These are phyloP conservation scores for Peniophora sp. DNA, from an alignment of 1,284 basidiomycete genomes.

Conservation along the genomic window DNA sequence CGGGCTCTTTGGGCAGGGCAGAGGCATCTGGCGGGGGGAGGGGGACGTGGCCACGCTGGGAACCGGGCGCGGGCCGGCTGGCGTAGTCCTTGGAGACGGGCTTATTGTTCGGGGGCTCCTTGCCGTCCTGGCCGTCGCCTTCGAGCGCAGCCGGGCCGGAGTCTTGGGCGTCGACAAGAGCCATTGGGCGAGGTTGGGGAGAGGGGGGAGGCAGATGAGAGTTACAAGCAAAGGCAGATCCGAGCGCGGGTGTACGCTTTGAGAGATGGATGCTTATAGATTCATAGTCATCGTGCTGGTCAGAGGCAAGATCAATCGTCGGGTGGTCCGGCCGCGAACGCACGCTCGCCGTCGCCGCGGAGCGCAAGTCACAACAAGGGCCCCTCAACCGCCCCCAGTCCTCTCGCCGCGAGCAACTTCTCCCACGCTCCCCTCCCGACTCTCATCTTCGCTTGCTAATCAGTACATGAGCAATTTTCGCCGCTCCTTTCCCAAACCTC, in stretches of 20 bases:
- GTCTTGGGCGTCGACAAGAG: slow-evolving; percentile 35
- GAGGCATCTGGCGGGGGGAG: slow-evolving; percentile 48
- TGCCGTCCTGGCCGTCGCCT: slow-evolving; percentile 46
- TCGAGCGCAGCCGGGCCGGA: slow-evolving; percentile 38
- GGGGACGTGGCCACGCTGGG: slow-evolving; percentile 25
- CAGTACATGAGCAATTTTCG: too few species aligned
- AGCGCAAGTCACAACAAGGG: too few species aligned
- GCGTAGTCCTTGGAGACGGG: slow-evolving; percentile 9
- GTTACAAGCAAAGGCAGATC: background rate
- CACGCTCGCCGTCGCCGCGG: too few species aligned
- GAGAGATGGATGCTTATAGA: background rate
- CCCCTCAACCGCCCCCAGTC: too few species aligned
- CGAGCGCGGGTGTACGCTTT: background rate
- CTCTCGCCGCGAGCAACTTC: too few species aligned
- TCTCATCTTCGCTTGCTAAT: too few species aligned
- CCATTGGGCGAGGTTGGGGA: slow-evolving; percentile 23
- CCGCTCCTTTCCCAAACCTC: too few species aligned
- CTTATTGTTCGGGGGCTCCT: slow-evolving; percentile 26
- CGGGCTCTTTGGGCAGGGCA: slow-evolving; percentile 46
- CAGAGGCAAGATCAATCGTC: background rate
- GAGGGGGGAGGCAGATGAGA: slow-evolving; percentile 1
- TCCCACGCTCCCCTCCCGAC: too few species aligned
- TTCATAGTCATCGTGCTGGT: background rate
- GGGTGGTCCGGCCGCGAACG: too few species aligned
- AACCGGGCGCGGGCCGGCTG: slow-evolving; percentile 7